Evolutionary conservation across 2,329 filamentous ascomycete species (phyloP), one percentile per base, ranked within the genome.

Genomic region (Allantophomopsis lycopodina): DNA sequence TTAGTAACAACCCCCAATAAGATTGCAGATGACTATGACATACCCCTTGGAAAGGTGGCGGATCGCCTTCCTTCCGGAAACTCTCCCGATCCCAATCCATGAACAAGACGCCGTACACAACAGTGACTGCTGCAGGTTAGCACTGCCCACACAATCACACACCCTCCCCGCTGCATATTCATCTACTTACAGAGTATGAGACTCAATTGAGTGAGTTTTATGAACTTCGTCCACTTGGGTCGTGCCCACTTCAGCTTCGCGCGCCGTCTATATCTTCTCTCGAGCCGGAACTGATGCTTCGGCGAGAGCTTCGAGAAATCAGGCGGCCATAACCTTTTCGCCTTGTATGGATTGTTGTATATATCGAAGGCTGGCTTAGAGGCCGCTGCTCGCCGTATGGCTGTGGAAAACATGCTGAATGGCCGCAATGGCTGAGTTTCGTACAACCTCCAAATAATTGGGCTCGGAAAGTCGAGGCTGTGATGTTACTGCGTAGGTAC

Each of bases 301-400:
- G 68, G 62, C 31, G 75, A 75, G 43, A 89, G 69, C 54, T 74
- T 71, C 45, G 68, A 62, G 59, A 89, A 83, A 58, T 87, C 77
- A 11, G 83, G 83, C 42, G 83, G 83, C 83, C 83, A 89, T 47
- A 74, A 64, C 55, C 80, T 83, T 60, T 83, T 79, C 37, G 76
- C 72, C 51, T 65, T 72, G 61, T 74, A 79, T 5, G 70, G 70
- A 53, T 75, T 77, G 44, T 59, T 67, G 46, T 68, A 63, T 16
- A 54, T 43, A 30, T 46, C 14, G 36, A 49, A 50, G 5, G 55
- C 48, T 23, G 49, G 40, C 18, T 52, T 51, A 14, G 57, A 40
- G 40, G 58, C 54, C 4, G 61, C 58, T 38, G 60, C 50, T 21
- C 64, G 56, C 41, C 68, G 62, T 37, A 61, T 49, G 20, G 69